Base-by-base conservation (phyloP, 208 protist genomes). In the Phytomonas sp. region DNA sequence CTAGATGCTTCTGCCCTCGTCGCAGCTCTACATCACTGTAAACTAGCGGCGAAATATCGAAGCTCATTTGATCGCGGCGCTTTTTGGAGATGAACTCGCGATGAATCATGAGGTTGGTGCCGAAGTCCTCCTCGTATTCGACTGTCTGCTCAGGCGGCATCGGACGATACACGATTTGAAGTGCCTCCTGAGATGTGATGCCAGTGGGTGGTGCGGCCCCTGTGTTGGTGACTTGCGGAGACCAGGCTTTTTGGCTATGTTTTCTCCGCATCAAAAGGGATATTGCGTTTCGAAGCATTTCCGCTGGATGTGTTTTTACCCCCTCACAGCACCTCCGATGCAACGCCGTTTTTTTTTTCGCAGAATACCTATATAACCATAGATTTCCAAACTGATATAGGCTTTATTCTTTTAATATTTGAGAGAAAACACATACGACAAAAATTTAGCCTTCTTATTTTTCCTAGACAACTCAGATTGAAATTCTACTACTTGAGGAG, bases 41-140 rank as follows among this genome's bases (percentile, higher is more conserved):
- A 26, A 85, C 77, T 26, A 95, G 68, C n/a, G 78, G 60, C 23
- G 81, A 71, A 20, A 93, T 70, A 66, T 87, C 79, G 28, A 83
- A 83, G 13, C 71, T 74, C 81, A 92, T 83, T 29, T 76, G 81
- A 36, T 82, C 74, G 36, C 87, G 83, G 68, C 83, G 69, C 70
- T 76, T 77, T 46, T 82, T 76, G 17, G 90, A 89, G 34, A 95
- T 74, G 59, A 86, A 95, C 80, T 95, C 87, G 53, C 90, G 90
- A 67, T 95, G 90, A 33, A 95, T 87, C 75, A 93, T 90, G 72
- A 95, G 76, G 66, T 85, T 93, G 60, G 72, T 74, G 17, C 87
- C 87, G 72, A 91, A 95, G 71, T 95, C 90, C 68, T 95, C 87
- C 70, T 95, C 87, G 76, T 93, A 92, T 78, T 95, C 87, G 0